Base-by-base conservation (phyloP, 2,329 filamentous ascomycete species). In the Claviceps capensis region DNA sequence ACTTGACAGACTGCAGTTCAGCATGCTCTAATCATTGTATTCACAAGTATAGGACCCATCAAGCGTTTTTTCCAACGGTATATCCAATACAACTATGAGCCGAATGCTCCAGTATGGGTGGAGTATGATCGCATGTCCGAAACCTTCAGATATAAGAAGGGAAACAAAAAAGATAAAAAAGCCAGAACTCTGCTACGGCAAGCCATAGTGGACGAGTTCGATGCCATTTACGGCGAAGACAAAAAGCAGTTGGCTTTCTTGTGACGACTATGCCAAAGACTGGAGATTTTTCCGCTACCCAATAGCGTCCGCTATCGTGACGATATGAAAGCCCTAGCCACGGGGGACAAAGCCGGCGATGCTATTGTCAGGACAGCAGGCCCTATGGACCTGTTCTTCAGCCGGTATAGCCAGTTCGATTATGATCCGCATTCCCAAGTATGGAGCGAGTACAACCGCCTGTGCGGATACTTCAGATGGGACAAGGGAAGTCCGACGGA, bases 371-470 rank as follows among this genome's bases (percentile, higher is more conserved):
- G 8, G 26, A 30, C 2, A 30, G 8, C 26, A 30, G 26, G 26
- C 8, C 26, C 26, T 30, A 30, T 30, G 26, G 26, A 30, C 26
- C 26, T 30, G 9, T 30, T 30, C 34, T 52, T 52, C n/a, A 17
- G n/a, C 4, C 4, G n/a, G 4, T 52, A 49, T 14, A 11, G 13
- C 3, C 17, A 41, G 6, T 52, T 52, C 16, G 40, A 30, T 9
- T 49, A 52, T 23, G 23, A 52, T 19, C 34, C 51, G n/a, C n/a
- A 22, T 3, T 16, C 34, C 2, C 41, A 49, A 19, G 34, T 36
- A 5, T 52, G 51, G 51, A 22, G 41, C 2, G 51, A 52, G 34
- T 52, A 34, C 13, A 4, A 17, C 5, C 51, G 51, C 34, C 17
- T 52, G 30, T 6, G 2, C 5, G 17, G 1, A 4, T 44, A 14